These are phyloP conservation scores for Pyrenula massariospora DNA, from an alignment of 495 filamentous ascomycete species.

Conservation along the genomic window DNA sequence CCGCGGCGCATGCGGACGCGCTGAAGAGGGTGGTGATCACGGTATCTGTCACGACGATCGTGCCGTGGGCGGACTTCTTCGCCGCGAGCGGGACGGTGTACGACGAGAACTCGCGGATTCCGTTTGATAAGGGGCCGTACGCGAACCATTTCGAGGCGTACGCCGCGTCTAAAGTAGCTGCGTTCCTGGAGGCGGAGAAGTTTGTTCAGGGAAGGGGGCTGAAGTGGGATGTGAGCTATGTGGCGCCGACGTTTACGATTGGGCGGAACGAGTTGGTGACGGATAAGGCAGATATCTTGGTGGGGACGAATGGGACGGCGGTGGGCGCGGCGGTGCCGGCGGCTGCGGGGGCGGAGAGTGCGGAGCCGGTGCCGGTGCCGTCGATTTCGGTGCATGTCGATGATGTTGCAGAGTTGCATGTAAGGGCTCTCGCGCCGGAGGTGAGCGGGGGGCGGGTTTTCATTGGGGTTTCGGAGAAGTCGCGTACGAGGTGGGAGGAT, in stretches of 20 bases:
- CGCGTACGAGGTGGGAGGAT: constrained; percentile 24
- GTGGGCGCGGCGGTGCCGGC: background rate
- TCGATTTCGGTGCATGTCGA: constrained; percentile 2
- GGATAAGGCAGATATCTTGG: background rate
- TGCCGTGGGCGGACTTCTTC: constrained; percentile 9
- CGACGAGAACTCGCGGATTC: constrained; percentile 22
- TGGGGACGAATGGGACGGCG: background rate
- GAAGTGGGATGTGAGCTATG: background rate
- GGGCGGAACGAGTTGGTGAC: background rate
- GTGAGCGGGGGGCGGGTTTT: background rate
- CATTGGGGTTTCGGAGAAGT: constrained; percentile 19
- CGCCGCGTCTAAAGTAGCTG: constrained; percentile 3
- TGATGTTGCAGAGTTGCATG: background rate
- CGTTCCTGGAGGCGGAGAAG: constrained; percentile 4
- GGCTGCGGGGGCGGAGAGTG: too few species aligned
- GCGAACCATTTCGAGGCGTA: background rate
- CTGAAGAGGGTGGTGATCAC: constrained; percentile 24
- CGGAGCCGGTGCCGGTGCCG: constrained; percentile 7
- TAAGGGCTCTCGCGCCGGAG: background rate
- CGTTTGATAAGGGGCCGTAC: background rate
- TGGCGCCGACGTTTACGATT: background rate
- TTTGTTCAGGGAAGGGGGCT: constrained; percentile 3
- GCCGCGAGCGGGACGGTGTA: constrained; percentile 5
- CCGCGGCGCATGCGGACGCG: constrained; percentile 8
- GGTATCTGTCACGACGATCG: constrained; percentile 17